phyloP scores from a whole-genome alignment of 2,329 filamentous ascomycete species.

The Penicillium concentricum region DNA sequence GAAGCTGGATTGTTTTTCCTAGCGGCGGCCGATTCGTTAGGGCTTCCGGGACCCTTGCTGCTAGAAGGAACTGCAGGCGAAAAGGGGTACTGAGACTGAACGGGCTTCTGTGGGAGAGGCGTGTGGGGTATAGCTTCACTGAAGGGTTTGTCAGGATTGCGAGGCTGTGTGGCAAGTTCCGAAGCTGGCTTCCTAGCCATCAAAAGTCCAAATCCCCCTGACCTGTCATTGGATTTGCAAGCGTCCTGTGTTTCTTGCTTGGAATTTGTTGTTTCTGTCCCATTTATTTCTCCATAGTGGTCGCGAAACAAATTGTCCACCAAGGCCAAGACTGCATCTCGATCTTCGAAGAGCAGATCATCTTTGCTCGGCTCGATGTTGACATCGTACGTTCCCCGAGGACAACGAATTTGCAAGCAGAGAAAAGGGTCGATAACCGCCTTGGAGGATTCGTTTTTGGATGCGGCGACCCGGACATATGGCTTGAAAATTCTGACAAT shows the following conservation, averaged over 20 bases:
- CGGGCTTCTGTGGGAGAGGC: neutral
- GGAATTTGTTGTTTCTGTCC: neutral
- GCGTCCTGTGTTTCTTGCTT: neutral
- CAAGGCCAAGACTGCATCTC: constrained; percentile 42
- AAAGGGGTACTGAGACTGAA: neutral
- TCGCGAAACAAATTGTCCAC: constrained; percentile 47
- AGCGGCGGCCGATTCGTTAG: neutral
- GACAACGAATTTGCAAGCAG: constrained; percentile 55
- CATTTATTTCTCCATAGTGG: constrained; percentile 34
- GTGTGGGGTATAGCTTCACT: neutral
- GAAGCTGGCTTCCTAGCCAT: constrained; percentile 11
- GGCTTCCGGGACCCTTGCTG: neutral
- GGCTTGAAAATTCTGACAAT: constrained; percentile 53
- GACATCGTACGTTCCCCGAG: constrained; percentile 56
- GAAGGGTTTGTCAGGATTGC: neutral
- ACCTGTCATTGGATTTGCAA: neutral
- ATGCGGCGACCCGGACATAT: constrained; percentile 42
- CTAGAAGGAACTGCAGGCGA: neutral
- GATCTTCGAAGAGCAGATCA: constrained; percentile 58
- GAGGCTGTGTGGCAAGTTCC: neutral
- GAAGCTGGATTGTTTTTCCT: neutral
- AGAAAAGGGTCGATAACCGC: constrained; percentile 55
- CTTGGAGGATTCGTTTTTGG: constrained; percentile 17
- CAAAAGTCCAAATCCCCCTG: constrained; percentile 10
- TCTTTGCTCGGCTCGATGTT: constrained; percentile 65